Percentiles rank a stretch among this genome's conserved stretches.
Conservation (phyloP, 805 yeast species). For the Saccharomycopsis vini region DNA sequence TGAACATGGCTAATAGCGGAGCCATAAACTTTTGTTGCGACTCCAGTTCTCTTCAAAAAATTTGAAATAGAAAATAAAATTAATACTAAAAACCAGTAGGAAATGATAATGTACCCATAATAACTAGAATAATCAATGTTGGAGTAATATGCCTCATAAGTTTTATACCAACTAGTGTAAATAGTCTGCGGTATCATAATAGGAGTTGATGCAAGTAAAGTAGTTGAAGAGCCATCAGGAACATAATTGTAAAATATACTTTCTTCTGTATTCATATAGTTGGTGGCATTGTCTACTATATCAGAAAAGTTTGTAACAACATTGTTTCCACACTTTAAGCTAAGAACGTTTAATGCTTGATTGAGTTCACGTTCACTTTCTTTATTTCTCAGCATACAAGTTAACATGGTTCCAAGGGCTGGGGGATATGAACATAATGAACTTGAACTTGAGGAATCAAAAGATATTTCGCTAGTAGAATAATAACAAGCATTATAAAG, state of each 20-base stretch:
- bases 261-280: background rate
- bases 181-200: background rate
- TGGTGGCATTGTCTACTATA: background rate
- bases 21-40: background rate
- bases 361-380: too few relatives aligned
- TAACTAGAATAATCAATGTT: conserved; percentile 3
- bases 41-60: conserved; percentile 7
- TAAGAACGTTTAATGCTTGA: too few relatives aligned
- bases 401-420: too few relatives aligned
- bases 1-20: background rate
- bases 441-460: too few relatives aligned
- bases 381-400: too few relatives aligned
- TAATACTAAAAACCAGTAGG: conserved; percentile 12
- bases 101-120: conserved; percentile 9
- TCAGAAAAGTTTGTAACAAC: background rate
- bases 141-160: background rate
- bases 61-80: background rate
- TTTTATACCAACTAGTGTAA: background rate
- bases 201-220: background rate
- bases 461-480: too few relatives aligned
- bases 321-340: too few relatives aligned
- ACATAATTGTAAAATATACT: background rate
- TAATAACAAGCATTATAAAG: too few relatives aligned
- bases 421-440: too few relatives aligned
- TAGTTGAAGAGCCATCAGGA: background rate